phyloP scores from a whole-genome alignment of 345 rosid genomes.

The Physaria fendleri region DNA sequence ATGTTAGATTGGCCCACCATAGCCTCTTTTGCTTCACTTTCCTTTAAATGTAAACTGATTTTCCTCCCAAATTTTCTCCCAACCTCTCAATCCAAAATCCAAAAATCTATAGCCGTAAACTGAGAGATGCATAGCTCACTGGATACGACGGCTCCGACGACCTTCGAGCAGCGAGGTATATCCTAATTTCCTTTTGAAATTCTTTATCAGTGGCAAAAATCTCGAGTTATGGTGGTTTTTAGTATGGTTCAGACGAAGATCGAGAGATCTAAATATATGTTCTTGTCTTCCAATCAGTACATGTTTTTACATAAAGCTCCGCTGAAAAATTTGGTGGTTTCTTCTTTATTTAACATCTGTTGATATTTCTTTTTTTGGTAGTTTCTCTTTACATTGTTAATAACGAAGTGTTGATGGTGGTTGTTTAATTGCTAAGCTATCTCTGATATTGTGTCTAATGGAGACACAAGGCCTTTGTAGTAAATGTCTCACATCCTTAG shows the following conservation, averaged over 20 bases:
- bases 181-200: neutral
- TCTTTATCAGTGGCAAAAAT: neutral
- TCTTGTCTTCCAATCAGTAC: neutral
- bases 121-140: conserved; percentile 12
- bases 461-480: too few relatives aligned
- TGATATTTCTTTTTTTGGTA: too few relatives aligned
- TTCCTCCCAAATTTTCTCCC: neutral
- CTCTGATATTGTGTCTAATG: too few relatives aligned
- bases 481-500: too few relatives aligned
- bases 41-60: neutral
- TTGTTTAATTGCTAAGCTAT: too few relatives aligned
- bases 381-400: too few relatives aligned
- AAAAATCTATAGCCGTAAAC: neutral
- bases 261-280: neutral
- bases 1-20: neutral
- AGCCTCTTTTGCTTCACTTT: neutral
- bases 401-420: too few relatives aligned
- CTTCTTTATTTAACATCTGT: too few relatives aligned
- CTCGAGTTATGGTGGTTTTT: neutral
- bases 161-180: conserved; percentile 13
- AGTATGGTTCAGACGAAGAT: neutral
- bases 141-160: conserved; percentile 21
- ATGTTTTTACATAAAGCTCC: neutral
- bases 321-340: neutral
- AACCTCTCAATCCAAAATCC: neutral